Percentiles rank a stretch among this genome's conserved stretches.
These are phyloP conservation scores for Zymoseptoria tritici DNA, from an alignment of 2,329 filamentous ascomycete genomes.

Conservation along the genomic window DNA sequence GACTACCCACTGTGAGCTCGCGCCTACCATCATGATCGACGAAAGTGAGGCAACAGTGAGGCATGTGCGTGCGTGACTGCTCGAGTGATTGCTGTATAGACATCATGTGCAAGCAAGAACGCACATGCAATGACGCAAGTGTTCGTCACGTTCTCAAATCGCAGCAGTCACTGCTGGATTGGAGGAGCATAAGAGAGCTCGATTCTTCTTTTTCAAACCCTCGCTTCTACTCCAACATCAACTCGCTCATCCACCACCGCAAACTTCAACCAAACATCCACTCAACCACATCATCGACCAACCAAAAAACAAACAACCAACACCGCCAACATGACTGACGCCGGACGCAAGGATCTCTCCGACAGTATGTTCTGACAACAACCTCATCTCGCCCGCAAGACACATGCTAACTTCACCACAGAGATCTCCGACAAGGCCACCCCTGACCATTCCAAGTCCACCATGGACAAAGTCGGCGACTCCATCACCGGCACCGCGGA, in stretches of 20 bases:
- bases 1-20: not conserved
- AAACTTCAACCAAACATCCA: not conserved
- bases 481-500: slow-evolving; percentile 48
- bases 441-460: slow-evolving; percentile 55
- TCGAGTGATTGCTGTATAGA: not conserved
- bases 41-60: not conserved
- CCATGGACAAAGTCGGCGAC: slow-evolving; percentile 52
- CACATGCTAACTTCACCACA: slow-evolving; percentile 25
- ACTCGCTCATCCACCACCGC: not conserved
- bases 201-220: slow-evolving; percentile 1
- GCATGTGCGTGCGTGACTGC: not conserved
- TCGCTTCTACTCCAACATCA: not conserved
- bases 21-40: not conserved
- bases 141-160: not conserved
- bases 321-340: slow-evolving; percentile 51
- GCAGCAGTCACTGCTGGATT: not conserved
- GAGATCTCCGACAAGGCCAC: slow-evolving; percentile 51
- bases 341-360: slow-evolving; percentile 54
- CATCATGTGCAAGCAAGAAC: not conserved
- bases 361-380: slow-evolving; percentile 33
- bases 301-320: slow-evolving; percentile 14
- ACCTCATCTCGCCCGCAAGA: slow-evolving; percentile 1
- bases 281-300: slow-evolving; percentile 4
- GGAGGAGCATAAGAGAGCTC: not conserved
- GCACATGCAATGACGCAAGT: not conserved